Conservation (phyloP, 768 basidiomycete genomes). For the Phylloporus rhodoxanthus region DNA sequence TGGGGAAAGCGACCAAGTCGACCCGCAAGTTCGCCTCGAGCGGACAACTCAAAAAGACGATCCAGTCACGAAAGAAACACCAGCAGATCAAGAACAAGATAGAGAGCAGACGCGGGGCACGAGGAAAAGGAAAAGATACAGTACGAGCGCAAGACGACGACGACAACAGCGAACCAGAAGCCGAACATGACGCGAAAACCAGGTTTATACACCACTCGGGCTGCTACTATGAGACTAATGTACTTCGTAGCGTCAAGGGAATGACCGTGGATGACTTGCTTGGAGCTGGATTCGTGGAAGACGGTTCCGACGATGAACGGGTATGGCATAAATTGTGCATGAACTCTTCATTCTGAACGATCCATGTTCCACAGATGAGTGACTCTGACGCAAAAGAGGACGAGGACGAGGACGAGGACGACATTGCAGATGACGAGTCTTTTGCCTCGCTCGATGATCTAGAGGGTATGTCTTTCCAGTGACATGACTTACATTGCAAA, state of each 20-base stretch:
- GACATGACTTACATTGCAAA: background rate
- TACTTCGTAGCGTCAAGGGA: slow-evolving; percentile 21
- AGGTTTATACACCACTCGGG: slow-evolving; percentile 8
- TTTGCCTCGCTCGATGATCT: slow-evolving; percentile 77
- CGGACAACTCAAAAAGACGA: slow-evolving; percentile 83
- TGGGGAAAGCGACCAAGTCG: slow-evolving; percentile 59
- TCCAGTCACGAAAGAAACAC: slow-evolving; percentile 76
- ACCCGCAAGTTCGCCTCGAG: slow-evolving; percentile 85
- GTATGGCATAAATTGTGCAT: slow-evolving; percentile 20
- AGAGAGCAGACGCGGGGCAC: slow-evolving; percentile 50
- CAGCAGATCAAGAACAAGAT: slow-evolving; percentile 70
- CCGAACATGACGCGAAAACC: background rate
- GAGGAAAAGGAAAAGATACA: slow-evolving; percentile 32
- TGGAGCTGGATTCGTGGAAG: slow-evolving; percentile 66
- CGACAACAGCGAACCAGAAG: slow-evolving; percentile 24
- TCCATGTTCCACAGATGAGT: slow-evolving; percentile 15
- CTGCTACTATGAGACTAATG: background rate
- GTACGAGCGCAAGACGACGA: slow-evolving; percentile 21
- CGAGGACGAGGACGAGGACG: slow-evolving; percentile 36
- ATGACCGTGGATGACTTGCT: slow-evolving; percentile 79
- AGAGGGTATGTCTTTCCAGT: slow-evolving; percentile 41
- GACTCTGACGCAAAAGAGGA: slow-evolving; percentile 37
- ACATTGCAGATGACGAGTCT: slow-evolving; percentile 50
- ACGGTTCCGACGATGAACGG: slow-evolving; percentile 43
- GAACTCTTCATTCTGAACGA: slow-evolving; percentile 1